Conservation (phyloP, 1,284 basidiomycete species). For the Marasmius oreades region DNA sequence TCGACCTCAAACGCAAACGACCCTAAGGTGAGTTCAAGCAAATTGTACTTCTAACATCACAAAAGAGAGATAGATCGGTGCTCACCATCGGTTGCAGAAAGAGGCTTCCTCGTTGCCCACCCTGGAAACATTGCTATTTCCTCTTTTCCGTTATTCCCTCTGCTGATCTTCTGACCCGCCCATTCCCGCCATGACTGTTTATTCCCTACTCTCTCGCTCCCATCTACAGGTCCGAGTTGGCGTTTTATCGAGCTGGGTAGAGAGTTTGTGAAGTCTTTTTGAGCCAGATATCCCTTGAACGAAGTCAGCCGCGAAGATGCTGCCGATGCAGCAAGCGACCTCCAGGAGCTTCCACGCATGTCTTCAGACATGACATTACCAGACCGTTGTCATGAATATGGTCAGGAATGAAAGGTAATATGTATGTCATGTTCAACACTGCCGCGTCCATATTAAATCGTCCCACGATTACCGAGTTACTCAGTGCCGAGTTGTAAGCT, state of each 20-base stretch:
- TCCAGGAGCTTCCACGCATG: conserved; percentile 29
- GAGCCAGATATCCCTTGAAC: conserved; percentile 29
- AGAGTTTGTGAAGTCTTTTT: conserved; percentile 18
- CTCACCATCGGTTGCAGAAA: conserved; percentile 6
- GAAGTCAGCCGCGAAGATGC: conserved; percentile 30
- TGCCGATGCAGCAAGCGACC: conserved; percentile 22
- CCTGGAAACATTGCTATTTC: conserved; percentile 48
- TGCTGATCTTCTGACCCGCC: conserved; percentile 42
- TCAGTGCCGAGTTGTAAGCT: no score
- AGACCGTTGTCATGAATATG: background rate
- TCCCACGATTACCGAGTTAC: no score
- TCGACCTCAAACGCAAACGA: conserved; percentile 71
- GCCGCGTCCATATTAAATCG: no score
- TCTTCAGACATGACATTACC: conserved; percentile 30
- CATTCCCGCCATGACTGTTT: conserved; percentile 39
- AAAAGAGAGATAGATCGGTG: conserved; percentile 23
- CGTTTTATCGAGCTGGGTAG: conserved; percentile 8
- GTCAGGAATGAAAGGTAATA: background rate
- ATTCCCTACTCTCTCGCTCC: conserved; percentile 7
- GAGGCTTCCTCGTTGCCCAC: conserved; percentile 44
- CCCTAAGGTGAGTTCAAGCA: conserved; percentile 25
- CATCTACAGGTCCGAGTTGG: conserved; percentile 10
- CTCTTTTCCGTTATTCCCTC: conserved; percentile 28
- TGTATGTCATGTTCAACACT: no score
- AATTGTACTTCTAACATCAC: background rate